These are phyloP conservation scores for Phlebiopsis gigantea DNA, from an alignment of 768 basidiomycete genomes.

Conservation along the genomic window DNA sequence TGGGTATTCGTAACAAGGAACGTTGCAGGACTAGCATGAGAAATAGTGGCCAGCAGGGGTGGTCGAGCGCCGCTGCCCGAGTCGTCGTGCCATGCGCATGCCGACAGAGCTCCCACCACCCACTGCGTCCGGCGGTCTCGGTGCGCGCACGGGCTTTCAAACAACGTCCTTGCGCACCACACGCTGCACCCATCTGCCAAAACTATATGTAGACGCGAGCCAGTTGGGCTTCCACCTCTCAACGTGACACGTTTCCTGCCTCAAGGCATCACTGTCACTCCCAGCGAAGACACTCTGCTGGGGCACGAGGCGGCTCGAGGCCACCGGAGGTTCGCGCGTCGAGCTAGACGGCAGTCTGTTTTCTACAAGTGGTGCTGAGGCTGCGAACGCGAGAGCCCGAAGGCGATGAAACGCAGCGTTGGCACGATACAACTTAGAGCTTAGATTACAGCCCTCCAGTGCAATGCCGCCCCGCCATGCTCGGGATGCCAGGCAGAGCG, in stretches of 20 bases:
- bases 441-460: not conserved
- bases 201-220: not conserved
- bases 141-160: not conserved
- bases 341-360: not conserved
- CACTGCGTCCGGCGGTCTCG: not conserved
- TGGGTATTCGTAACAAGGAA: not conserved
- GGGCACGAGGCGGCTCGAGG: not conserved
- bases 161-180: not conserved
- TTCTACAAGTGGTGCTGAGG: not conserved
- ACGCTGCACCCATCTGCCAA: not conserved
- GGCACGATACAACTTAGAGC: not conserved
- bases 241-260: not conserved
- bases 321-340: not conserved
- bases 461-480: too few relatives aligned
- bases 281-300: not conserved
- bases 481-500: not conserved
- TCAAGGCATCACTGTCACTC: not conserved
- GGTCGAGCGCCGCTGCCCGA: not conserved
- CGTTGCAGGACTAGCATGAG: not conserved
- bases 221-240: not conserved
- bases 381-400: not conserved
- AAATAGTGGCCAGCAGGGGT: not conserved
- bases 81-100: not conserved
- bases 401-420: not conserved
- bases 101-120: not conserved